Evolutionary conservation across 371 early-diverging fungal species (phyloP).

Genomic region (Rhizopus delemar): DNA sequence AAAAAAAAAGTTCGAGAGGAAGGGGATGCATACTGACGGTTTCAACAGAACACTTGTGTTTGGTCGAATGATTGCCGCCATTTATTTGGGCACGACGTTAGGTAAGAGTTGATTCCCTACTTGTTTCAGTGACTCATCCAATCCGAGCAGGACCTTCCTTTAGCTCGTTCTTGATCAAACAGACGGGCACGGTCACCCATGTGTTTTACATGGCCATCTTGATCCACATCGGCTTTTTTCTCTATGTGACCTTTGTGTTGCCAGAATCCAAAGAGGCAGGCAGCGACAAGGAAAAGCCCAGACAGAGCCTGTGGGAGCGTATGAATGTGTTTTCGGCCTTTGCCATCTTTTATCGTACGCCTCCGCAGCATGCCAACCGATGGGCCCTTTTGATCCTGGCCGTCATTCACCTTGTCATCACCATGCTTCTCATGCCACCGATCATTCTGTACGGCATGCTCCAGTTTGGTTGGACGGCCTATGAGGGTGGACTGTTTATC

Average conservation of each 20-base stretch:
- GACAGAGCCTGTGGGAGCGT: slow-evolving; percentile 15
- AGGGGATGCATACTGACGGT: background rate
- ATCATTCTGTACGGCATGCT: slow-evolving; percentile 48
- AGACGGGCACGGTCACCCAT: slow-evolving; percentile 26
- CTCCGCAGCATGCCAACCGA: slow-evolving; percentile 7
- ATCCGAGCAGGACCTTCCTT: background rate
- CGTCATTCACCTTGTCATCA: slow-evolving; percentile 28
- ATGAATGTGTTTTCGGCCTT: slow-evolving; percentile 44
- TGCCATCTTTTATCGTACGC: slow-evolving; percentile 19
- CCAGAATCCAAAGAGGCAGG: slow-evolving; percentile 47
- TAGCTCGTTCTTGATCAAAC: slow-evolving; percentile 13
- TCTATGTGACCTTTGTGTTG: slow-evolving; percentile 31
- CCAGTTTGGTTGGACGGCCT: slow-evolving; percentile 45
- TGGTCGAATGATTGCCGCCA: slow-evolving; percentile 35
- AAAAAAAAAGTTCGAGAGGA: background rate
- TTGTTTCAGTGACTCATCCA: slow-evolving; percentile 15
- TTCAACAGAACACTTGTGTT: slow-evolving; percentile 32
- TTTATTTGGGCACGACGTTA: slow-evolving; percentile 31
- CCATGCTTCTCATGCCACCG: slow-evolving; percentile 33
- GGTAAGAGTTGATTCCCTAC: slow-evolving; percentile 18
- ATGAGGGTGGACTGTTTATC: slow-evolving; percentile 41
- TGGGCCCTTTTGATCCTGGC: slow-evolving; percentile 32
- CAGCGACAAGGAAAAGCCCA: background rate
- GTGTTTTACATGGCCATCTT: slow-evolving; percentile 42
- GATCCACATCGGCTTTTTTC: slow-evolving; percentile 17